phyloP scores from a whole-genome alignment of 2,329 filamentous ascomycete genomes.

The Colletotrichum sidae region DNA sequence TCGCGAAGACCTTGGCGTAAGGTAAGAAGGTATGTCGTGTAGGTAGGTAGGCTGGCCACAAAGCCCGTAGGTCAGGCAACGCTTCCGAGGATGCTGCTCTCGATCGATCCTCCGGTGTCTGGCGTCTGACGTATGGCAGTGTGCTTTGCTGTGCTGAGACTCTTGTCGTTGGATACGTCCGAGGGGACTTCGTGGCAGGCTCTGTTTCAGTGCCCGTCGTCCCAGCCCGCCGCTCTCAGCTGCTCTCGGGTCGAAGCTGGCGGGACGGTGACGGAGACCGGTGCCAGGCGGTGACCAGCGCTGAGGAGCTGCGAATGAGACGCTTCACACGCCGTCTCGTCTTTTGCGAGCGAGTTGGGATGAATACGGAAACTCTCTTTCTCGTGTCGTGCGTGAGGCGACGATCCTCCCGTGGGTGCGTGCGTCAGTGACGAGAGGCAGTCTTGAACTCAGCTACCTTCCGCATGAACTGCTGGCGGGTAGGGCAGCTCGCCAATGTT shows the following conservation, averaged over 20 bases:
- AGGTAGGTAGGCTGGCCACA: no score
- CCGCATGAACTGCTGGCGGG: not conserved
- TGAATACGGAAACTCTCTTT: slow-evolving; percentile 14
- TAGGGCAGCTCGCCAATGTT: slow-evolving; percentile 1
- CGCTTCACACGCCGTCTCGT: slow-evolving; percentile 35
- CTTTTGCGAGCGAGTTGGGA: slow-evolving; percentile 26
- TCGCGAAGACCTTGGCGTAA: not conserved
- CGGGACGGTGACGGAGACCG: slow-evolving; percentile 5
- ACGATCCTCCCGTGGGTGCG: not conserved
- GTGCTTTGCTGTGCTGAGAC: slow-evolving; percentile 23
- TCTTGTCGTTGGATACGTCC: slow-evolving; percentile 26
- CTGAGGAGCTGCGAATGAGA: slow-evolving; percentile 15
- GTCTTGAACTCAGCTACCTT: not conserved
- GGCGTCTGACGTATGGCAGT: not conserved
- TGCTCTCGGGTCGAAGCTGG: slow-evolving; percentile 8
- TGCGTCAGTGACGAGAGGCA: not conserved
- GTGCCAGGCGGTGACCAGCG: slow-evolving; percentile 27
- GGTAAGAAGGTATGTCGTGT: no score
- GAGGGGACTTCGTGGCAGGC: slow-evolving; percentile 23
- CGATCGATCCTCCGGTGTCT: slow-evolving; percentile 2
- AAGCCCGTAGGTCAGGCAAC: slow-evolving; percentile 28
- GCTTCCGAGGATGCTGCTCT: slow-evolving; percentile 15
- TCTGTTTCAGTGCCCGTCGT: slow-evolving; percentile 27
- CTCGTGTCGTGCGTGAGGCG: slow-evolving; percentile 6
- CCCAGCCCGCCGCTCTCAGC: slow-evolving; percentile 1